Evolutionary conservation across 352 stramenopile species (phyloP).

Genomic region (Phytophthora cajani): DNA sequence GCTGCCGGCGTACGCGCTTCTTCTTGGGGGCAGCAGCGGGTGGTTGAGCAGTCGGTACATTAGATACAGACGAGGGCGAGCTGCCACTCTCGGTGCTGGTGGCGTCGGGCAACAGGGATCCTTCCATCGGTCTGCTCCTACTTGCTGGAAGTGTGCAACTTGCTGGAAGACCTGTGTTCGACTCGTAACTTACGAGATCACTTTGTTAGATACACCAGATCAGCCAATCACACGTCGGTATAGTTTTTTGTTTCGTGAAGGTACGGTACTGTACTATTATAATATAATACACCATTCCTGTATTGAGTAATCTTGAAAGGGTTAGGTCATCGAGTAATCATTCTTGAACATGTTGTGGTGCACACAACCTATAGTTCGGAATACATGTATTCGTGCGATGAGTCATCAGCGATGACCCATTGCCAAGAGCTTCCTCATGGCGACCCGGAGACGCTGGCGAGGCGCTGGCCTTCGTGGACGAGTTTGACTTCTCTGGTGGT

Average conservation of each 20-base stretch:
- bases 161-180: no score
- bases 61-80: conserved; percentile 9
- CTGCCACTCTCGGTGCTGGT: conserved; percentile 18
- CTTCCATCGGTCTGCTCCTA: conserved; percentile 1
- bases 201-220: no score
- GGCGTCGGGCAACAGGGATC: conserved; percentile 3
- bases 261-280: no score
- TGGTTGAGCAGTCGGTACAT: not conserved
- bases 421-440: not conserved
- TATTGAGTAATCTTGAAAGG: not conserved
- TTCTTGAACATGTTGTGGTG: not conserved
- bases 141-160: no score
- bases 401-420: not conserved
- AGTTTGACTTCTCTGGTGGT: conserved; percentile 18
- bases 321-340: not conserved
- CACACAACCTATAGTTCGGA: not conserved
- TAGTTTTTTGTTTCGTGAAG: no score
- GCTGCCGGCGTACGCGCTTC: conserved; percentile 43
- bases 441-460: conserved; percentile 27
- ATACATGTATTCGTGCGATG: not conserved
- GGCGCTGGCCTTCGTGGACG: conserved; percentile 37
- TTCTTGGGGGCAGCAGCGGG: conserved; percentile 17
- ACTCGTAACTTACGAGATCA: no score
- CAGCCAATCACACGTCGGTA: no score
- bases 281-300: not conserved